These are phyloP conservation scores for Teunomyces kruisii DNA, from an alignment of 805 yeast genomes.

Conservation along the genomic window DNA sequence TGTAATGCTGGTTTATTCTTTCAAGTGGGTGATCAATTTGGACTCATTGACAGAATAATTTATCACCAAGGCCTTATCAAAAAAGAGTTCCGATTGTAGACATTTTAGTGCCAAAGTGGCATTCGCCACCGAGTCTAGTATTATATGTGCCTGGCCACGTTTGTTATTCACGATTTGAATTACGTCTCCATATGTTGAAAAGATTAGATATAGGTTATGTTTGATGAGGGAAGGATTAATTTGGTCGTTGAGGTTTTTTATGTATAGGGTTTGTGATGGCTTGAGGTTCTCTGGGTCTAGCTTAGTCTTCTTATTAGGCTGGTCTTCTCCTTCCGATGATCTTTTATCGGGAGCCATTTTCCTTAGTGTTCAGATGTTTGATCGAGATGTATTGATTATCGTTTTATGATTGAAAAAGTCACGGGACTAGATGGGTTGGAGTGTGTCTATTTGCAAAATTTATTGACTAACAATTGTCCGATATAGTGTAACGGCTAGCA, in stretches of 20 bases:
- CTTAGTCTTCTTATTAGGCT: conserved; percentile 8
- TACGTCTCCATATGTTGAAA: conserved; percentile 66
- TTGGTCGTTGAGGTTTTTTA: conserved; percentile 60
- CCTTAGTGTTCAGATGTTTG: background rate
- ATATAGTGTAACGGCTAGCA: conserved; percentile 80
- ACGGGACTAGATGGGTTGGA: background rate
- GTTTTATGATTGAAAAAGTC: background rate
- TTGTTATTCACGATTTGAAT: conserved; percentile 48
- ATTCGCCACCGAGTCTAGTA: conserved; percentile 47
- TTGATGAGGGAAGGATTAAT: conserved; percentile 44
- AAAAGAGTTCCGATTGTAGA: conserved; percentile 48
- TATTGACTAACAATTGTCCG: conserved; percentile 38
- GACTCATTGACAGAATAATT: conserved; percentile 35
- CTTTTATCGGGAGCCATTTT: conserved; percentile 5
- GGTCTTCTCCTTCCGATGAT: background rate
- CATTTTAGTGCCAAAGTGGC: conserved; percentile 52
- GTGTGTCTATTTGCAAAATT: background rate
- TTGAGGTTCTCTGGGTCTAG: conserved; percentile 10
- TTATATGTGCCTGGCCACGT: conserved; percentile 70
- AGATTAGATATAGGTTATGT: conserved; percentile 56
- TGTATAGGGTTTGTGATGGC: conserved; percentile 52
- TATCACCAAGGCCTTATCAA: conserved; percentile 51
- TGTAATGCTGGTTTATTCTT: background rate
- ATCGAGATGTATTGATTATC: background rate
- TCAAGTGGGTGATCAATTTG: conserved; percentile 16